phyloP scores from a whole-genome alignment of 768 basidiomycete species.

The Sistotremastrum suecicum region DNA sequence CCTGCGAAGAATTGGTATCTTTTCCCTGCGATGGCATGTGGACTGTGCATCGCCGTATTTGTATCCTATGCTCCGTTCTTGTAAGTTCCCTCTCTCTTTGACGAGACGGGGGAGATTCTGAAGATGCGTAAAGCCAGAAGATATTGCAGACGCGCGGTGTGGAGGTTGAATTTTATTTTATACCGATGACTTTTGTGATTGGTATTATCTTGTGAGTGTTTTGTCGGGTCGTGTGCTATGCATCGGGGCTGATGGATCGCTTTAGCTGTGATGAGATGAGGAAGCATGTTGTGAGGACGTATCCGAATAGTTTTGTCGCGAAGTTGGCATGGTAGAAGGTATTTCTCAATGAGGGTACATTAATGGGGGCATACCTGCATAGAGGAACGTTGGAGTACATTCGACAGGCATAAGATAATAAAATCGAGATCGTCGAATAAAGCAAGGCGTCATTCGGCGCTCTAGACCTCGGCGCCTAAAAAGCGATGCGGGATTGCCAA shows the following conservation, averaged over 20 bases:
- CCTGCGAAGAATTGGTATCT: conserved; percentile 31
- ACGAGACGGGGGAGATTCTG: no score
- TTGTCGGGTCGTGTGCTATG: conserved; percentile 34
- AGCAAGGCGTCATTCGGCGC: no score
- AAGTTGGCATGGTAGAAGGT: conserved; percentile 22
- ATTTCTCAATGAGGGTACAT: no score
- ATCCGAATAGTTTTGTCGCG: conserved; percentile 27
- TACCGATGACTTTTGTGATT: conserved; percentile 29
- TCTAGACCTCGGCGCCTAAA: no score
- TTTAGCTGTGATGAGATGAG: conserved; percentile 26
- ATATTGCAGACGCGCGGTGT: not conserved
- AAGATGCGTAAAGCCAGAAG: no score
- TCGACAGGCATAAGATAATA: no score
- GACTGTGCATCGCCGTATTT: conserved; percentile 29
- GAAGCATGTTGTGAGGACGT: conserved; percentile 29
- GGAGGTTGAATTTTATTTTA: not conserved
- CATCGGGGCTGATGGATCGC: conserved; percentile 19
- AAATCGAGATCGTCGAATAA: no score
- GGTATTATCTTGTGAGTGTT: conserved; percentile 31
- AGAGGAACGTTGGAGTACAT: no score
- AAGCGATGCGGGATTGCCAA: no score
- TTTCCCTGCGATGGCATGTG: conserved; percentile 30
- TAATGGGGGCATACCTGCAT: no score
- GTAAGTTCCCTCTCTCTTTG: not conserved
- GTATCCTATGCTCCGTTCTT: conserved; percentile 17